Evolutionary conservation across 2,329 filamentous ascomycete genomes (phyloP), one percentile per base, ranked within the genome.

Genomic region (Trichoderma aggressivum): DNA sequence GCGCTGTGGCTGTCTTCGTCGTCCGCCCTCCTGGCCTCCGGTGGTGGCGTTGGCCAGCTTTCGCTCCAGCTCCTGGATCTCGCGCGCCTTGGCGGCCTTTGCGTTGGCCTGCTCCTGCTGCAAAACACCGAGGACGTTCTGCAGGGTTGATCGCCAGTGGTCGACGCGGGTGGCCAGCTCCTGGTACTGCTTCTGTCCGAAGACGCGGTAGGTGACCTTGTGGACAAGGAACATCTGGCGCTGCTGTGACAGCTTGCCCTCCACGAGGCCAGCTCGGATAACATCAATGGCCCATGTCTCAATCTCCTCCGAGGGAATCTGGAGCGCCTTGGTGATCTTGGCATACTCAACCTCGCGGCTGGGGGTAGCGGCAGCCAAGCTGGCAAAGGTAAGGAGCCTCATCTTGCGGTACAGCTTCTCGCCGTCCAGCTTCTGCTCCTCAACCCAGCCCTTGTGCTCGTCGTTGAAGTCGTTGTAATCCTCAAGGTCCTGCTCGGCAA

Each of bases 251-350:
- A 99, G 90, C 84, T 97, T 97, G 80, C 96, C 96, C 86, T 99
- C 96, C 66, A 99, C 93, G 47, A 99, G 90, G 39, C 94, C 94
- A 61, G 94, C 94, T 76, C 96, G 93, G 83, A 99, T 98, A 76
- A 97, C 94, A 81, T 99, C 96, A 78, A 99, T 99, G 75, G 97
- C 94, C 96, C 96, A 99, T 88, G 95, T 92, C 87, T 99, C 96
- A 55, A 98, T 94, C 74, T 98, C 94, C 74, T 92, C 90, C 60
- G 84, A 80, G 59, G 93, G 90, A 70, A 99, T 90, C 82, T 96
- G 92, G 60, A 99, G 89, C 7, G 94, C 92, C 79, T 91, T 91
- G 75, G 92, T 89, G 79, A 99, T 98, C 78, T 89, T 89, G 75
- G 87, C 86, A 84, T 99, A 99, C 73, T 95, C 91, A 67, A 99